Percentiles rank a stretch among this genome's conserved stretches.
These are phyloP conservation scores for Neofusicoccum ribis DNA, from an alignment of 2,329 filamentous ascomycete genomes.

Conservation along the genomic window DNA sequence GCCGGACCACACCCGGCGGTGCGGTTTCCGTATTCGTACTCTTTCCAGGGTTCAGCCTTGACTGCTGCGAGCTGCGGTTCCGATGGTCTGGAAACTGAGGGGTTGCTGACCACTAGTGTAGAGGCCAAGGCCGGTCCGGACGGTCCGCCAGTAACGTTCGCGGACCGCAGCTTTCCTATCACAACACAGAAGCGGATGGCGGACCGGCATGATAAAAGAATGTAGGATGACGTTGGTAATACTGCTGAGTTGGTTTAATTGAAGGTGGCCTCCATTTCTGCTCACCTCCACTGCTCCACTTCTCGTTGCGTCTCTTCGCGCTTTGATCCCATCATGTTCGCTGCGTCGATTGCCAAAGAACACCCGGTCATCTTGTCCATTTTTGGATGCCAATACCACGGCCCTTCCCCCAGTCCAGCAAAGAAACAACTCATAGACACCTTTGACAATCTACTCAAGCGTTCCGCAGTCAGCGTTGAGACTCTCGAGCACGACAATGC, in stretches of 20 bases:
- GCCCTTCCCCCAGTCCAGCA: background rate
- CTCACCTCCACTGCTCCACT: too few relatives aligned
- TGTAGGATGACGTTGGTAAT: too few relatives aligned
- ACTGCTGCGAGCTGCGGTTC: background rate
- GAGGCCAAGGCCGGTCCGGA: background rate
- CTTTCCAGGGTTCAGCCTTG: too few relatives aligned
- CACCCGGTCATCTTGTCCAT: background rate
- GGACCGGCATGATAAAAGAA: too few relatives aligned
- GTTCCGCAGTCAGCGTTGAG: background rate
- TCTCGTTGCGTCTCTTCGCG: background rate
- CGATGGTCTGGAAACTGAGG: background rate
- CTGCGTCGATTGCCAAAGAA: background rate
- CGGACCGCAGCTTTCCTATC: background rate
- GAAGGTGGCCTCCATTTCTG: too few relatives aligned
- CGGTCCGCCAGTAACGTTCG: background rate
- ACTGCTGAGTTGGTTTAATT: too few relatives aligned
- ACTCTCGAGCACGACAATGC: background rate
- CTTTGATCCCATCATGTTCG: background rate
- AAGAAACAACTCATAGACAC: background rate
- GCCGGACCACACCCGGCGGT: background rate
- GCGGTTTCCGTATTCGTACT: background rate
- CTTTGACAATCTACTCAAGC: background rate
- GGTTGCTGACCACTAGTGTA: background rate
- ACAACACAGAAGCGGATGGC: too few relatives aligned
- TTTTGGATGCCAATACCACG: conserved; percentile 2